Base-by-base conservation (phyloP, 2,329 filamentous ascomycete species). In the Pseudogymnoascus pannorum region DNA sequence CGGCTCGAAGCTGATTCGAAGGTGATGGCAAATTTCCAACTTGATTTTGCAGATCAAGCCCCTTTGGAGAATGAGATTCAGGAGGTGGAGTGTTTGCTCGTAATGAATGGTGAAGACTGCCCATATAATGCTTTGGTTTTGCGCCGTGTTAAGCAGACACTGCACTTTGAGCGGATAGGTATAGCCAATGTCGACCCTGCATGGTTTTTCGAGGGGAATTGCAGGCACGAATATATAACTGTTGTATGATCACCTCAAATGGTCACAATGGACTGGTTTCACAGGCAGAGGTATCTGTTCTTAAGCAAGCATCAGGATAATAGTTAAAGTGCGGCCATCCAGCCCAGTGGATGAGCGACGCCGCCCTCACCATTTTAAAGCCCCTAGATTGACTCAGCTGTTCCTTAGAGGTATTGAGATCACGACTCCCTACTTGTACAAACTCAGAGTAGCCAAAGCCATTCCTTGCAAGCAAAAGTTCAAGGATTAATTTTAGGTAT, bases 161-260 rank as follows among this genome's bases (percentile, higher is more conserved):
- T 57, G 33, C 33, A 62, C 38, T 62, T 60, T 42, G 61, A 62
- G 58, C 61, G 61, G 18, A 60, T 62, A 38, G 58, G 61, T 8
- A 31, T 60, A 22, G 33, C 61, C 18, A 22, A 18, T 57, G 58
- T 60, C 58, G 61, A 62, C 57, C 58, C 61, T 8, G 58, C 22
- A 60, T 60, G 61, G 61, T 62, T 62, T 60, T 14, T 33, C 3
- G 20, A 35, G 14, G 58, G 42, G 33, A 48, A 18, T 26, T 51
- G 44, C 12, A 57, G 33, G 22, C 59, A 60, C 33, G 58, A 60
- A 60, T 31, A 36, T 26, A 62, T 62, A 60, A 57, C 42, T 24
- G 57, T 62, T 48, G 42, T 60, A 33, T 62, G 36, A 62, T 8
- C 35, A 36, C 35, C 35, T 16, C 14, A 36, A 36, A 35, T n/a